These are phyloP conservation scores for Lojkania enalia DNA, from an alignment of 2,329 filamentous ascomycete species.

Conservation along the genomic window DNA sequence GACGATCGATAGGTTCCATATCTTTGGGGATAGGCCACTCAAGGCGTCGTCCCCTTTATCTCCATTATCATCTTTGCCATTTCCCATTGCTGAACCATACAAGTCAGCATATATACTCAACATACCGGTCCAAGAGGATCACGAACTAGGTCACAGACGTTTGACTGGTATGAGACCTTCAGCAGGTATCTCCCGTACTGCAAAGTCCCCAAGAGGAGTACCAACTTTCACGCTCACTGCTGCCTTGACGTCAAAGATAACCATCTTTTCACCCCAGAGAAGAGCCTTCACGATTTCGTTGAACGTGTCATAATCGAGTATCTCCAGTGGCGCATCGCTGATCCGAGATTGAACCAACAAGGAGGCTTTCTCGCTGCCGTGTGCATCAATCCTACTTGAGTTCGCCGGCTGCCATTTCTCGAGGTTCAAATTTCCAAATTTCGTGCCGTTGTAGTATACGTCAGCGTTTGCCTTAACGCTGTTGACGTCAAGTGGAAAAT, in stretches of 20 bases:
- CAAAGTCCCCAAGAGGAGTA: constrained; percentile 79
- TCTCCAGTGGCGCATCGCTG: constrained; percentile 76
- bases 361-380: constrained; percentile 60
- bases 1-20: constrained; percentile 72
- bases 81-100: constrained; percentile 39
- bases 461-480: constrained; percentile 76
- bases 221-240: constrained; percentile 80
- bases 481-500: constrained; percentile 79
- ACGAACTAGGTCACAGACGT: constrained; percentile 74
- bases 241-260: constrained; percentile 76
- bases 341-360: constrained; percentile 78
- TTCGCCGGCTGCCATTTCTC: constrained; percentile 82
- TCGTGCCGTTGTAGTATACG: constrained; percentile 75
- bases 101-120: constrained; percentile 36
- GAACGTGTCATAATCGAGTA: constrained; percentile 80
- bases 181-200: constrained; percentile 79
- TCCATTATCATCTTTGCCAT: constrained; percentile 35
- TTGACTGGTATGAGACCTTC: constrained; percentile 87
- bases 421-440: constrained; percentile 80
- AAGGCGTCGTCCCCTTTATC: constrained; percentile 48
- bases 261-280: constrained; percentile 70
- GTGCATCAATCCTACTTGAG: constrained; percentile 68
- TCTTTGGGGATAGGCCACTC: constrained; percentile 61
- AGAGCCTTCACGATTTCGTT: constrained; percentile 78
- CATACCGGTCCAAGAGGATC: constrained; percentile 26